A percentile compares a stretch with the other conserved stretches of the same genome.
These are phyloP conservation scores for Jatropha multifida DNA, from an alignment of 441 rosid genomes.

Conservation along the genomic window DNA sequence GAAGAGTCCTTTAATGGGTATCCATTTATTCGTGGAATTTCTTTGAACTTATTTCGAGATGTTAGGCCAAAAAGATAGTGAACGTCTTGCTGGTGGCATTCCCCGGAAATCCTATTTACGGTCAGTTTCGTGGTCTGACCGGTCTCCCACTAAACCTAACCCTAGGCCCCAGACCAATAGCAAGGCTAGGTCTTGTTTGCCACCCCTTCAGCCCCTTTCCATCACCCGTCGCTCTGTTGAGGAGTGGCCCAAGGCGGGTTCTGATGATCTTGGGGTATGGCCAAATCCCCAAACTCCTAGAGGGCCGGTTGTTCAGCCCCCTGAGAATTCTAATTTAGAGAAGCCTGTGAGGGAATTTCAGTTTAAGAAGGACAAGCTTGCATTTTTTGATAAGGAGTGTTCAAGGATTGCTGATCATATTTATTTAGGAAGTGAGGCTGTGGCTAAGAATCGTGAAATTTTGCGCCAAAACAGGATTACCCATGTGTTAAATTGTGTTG, in stretches of 20 bases:
- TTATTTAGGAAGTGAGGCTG: conserved; percentile 71
- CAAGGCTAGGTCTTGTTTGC: conserved; percentile 55
- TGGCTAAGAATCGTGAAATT: conserved; percentile 63
- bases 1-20: conserved; percentile 41
- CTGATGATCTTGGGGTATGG: conserved; percentile 86
- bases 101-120: conserved; percentile 50
- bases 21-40: conserved; percentile 30
- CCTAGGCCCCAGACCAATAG: conserved; percentile 40
- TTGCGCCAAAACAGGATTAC: conserved; percentile 67
- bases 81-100: conserved; percentile 34
- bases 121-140: conserved; percentile 70
- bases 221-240: conserved; percentile 50
- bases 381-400: conserved; percentile 72
- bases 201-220: conserved; percentile 64
- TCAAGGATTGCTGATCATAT: conserved; percentile 69
- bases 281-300: conserved; percentile 73
- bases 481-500: conserved; percentile 75
- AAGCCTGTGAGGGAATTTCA: conserved; percentile 50
- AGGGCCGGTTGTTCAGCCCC: conserved; percentile 31
- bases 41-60: conserved; percentile 32
- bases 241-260: conserved; percentile 78
- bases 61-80: conserved; percentile 48
- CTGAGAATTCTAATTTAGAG: conserved; percentile 30
- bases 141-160: conserved; percentile 48
- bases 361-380: conserved; percentile 71